phyloP scores from a whole-genome alignment of 1,284 basidiomycete genomes.

The Blastosporella zonata region DNA sequence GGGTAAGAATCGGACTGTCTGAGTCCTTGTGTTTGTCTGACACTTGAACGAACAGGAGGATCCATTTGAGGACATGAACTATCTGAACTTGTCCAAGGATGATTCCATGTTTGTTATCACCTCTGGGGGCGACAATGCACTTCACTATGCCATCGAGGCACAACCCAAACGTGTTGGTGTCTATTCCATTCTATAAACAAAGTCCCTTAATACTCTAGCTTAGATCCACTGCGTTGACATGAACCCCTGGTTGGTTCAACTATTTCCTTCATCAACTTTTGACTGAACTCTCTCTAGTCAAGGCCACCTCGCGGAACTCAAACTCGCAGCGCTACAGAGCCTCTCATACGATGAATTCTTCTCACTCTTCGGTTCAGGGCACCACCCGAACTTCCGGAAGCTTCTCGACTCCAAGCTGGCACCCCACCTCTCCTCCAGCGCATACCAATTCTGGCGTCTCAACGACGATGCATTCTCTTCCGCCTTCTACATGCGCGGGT shows the following conservation, averaged over 20 bases:
- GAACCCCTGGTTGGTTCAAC: slow-evolving; percentile 47
- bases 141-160: slow-evolving; percentile 77
- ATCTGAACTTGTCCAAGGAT: slow-evolving; percentile 56
- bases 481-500: slow-evolving; percentile 75
- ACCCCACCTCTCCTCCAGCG: slow-evolving; percentile 71
- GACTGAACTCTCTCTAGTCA: slow-evolving; percentile 39
- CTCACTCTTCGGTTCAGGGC: slow-evolving; percentile 70
- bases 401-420: slow-evolving; percentile 69
- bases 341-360: slow-evolving; percentile 73
- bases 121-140: slow-evolving; percentile 78
- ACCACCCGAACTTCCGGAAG: slow-evolving; percentile 58
- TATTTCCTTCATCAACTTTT: not conserved
- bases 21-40: not conserved
- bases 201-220: not conserved
- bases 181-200: not conserved
- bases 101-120: slow-evolving; percentile 79
- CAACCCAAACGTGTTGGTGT: slow-evolving; percentile 47
- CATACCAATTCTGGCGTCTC: slow-evolving; percentile 77
- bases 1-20: slow-evolving; percentile 43
- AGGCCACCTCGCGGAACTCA: slow-evolving; percentile 79
- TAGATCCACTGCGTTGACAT: slow-evolving; percentile 77
- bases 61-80: slow-evolving; percentile 73
- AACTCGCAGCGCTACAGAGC: slow-evolving; percentile 66
- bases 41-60: slow-evolving; percentile 52
- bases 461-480: slow-evolving; percentile 63